Conservation (phyloP, 1,284 basidiomycete genomes). For the Tylopilus orsonianus region DNA sequence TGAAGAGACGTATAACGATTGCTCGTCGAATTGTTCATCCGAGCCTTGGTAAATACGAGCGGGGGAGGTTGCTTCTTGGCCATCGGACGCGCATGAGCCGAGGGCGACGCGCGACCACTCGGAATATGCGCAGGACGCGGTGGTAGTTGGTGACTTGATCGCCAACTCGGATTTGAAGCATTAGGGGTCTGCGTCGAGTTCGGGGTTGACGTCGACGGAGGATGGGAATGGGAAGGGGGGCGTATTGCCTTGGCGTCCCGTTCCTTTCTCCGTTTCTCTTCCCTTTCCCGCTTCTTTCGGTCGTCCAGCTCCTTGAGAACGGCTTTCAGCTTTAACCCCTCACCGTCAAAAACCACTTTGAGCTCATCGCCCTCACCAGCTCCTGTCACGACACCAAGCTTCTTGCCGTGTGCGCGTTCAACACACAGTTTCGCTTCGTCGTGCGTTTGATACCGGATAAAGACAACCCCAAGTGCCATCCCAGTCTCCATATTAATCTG, state of each 20-base stretch:
- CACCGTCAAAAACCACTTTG: constrained; percentile 62
- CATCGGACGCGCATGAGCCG: constrained; percentile 33
- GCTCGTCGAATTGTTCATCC: constrained; percentile 28
- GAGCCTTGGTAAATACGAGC: constrained; percentile 24
- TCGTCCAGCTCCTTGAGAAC: constrained; percentile 62
- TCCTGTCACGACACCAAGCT: constrained; percentile 37
- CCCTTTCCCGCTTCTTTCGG: constrained; percentile 47
- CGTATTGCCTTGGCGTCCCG: constrained; percentile 33
- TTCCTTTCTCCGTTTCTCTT: constrained; percentile 46
- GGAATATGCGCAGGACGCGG: constrained; percentile 29
- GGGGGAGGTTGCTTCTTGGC: constrained; percentile 30
- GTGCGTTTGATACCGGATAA: constrained; percentile 64
- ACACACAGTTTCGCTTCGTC: constrained; percentile 66
- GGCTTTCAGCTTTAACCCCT: constrained; percentile 56
- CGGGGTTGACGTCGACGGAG: constrained; percentile 26
- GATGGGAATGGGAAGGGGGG: constrained; percentile 14
- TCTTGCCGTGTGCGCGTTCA: constrained; percentile 59
- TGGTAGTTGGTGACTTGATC: constrained; percentile 31
- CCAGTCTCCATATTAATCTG: constrained; percentile 83
- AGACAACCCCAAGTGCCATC: constrained; percentile 80
- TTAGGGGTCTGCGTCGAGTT: constrained; percentile 32
- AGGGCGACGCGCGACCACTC: constrained; percentile 31
- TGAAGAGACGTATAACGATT: constrained; percentile 24
- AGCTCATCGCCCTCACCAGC: constrained; percentile 46
- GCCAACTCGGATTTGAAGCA: constrained; percentile 21